These are phyloP conservation scores for Penicillium parvum DNA, from an alignment of 495 filamentous ascomycete genomes.

Conservation along the genomic window DNA sequence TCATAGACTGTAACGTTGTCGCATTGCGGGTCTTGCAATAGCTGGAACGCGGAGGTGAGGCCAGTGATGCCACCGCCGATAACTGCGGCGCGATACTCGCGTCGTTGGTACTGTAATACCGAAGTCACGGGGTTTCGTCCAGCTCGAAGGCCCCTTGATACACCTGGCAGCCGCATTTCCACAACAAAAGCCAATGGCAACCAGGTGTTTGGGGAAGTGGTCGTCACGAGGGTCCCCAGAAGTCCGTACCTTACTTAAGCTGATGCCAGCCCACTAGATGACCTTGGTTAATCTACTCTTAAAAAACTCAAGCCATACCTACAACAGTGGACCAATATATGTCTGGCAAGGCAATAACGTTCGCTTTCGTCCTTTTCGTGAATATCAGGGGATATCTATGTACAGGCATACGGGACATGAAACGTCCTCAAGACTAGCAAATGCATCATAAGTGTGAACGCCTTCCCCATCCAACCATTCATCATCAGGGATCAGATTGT, in stretches of 20 bases:
- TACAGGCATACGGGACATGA: conserved; percentile 15
- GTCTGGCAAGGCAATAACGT: background rate
- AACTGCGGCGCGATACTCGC: conserved; percentile 57
- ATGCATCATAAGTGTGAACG: conserved; percentile 33
- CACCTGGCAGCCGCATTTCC: conserved; percentile 31
- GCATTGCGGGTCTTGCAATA: conserved; percentile 55
- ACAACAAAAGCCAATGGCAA: conserved; percentile 1
- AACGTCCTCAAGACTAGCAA: conserved; percentile 20
- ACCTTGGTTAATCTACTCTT: no score
- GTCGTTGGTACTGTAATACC: conserved; percentile 14
- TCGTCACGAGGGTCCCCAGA: conserved; percentile 3
- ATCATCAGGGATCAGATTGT: conserved; percentile 30
- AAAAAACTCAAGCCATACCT: no score
- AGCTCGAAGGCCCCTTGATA: conserved; percentile 19
- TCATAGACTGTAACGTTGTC: conserved; percentile 76
- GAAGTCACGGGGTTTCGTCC: conserved; percentile 16
- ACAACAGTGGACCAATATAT: background rate
- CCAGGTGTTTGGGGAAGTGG: conserved; percentile 1
- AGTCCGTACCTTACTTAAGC: conserved; percentile 15
- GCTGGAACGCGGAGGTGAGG: conserved; percentile 72
- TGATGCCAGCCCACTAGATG: background rate
- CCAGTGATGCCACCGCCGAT: conserved; percentile 91
- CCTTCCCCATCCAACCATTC: conserved; percentile 28
- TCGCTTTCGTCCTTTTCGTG: conserved; percentile 13
- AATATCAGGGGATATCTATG: conserved; percentile 25